Evolutionary conservation across 129 eudicot species (phyloP), one percentile per base, ranked within the genome.

Genomic region (Flaveria brownii): DNA sequence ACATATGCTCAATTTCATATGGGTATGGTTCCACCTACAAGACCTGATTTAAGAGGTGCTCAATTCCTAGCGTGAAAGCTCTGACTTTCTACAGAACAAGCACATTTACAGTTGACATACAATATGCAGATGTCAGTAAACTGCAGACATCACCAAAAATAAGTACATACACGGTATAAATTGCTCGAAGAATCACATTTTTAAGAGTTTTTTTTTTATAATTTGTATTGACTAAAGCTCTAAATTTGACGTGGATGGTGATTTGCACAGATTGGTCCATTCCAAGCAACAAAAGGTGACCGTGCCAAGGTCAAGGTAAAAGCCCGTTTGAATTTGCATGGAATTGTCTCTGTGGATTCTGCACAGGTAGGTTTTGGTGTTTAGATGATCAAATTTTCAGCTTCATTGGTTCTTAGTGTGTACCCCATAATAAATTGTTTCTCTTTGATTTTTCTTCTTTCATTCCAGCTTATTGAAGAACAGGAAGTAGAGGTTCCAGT

Each of bases 401-500:
- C n/a, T 61, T 42, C 47, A 43, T 78, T 79, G 68, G 14, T 11
- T n/a, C 5, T 59, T 22, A 45, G 43, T 33, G 52, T 23, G 3
- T 30, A 62, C 12, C 20, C 16, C 42, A 6, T 62, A 33, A 2
- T 30, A 25, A 69, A 20, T 1, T 14, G 12, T 72, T 26, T 66
- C 6, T 52, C 3, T 14, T 51, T 70, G 36, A 22, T 18, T 14
- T 2, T 2, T 57, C 17, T 72, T 26, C 30, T 46, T 63, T 68
- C 25, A n/a, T 63, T 71, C 39, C 87, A 93, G 98, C 91, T 94
- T 43, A 73, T 90, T 71, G 98, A 94, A 78, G 98, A 94, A 84
- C 96, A 94, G 64, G 97, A 93, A 57, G 80, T 76, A 65, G 97
- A 94, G 36, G 86, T 94, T 23, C 93, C 96, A 23, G 97, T 91